Evolutionary conservation across 345 rosid genomes (phyloP).

Genomic region (Bruguiera parviflora): DNA sequence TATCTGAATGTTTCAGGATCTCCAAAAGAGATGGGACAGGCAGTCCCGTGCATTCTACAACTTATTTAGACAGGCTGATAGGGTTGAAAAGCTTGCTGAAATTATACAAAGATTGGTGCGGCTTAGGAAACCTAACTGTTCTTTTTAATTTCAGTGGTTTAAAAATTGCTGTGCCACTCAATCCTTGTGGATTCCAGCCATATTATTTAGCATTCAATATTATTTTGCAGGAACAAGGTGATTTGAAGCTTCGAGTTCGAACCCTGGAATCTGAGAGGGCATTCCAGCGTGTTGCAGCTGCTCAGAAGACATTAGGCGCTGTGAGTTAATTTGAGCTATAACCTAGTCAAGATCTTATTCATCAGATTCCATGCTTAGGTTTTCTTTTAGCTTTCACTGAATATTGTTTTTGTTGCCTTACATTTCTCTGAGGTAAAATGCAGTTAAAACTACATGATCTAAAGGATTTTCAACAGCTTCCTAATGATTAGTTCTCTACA

Average conservation of each 20-base stretch:
- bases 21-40: constrained; percentile 90
- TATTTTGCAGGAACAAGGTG: constrained; percentile 87
- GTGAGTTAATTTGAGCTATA: constrained; percentile 43
- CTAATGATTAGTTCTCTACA: background rate
- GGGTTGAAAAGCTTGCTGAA: constrained; percentile 86
- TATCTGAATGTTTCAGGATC: constrained; percentile 52
- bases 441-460: background rate
- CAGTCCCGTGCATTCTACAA: constrained; percentile 91
- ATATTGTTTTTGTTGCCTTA: background rate
- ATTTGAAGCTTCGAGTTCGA: constrained; percentile 91
- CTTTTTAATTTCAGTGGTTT: background rate
- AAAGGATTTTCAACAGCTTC: background rate
- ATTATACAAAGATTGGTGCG: constrained; percentile 81
- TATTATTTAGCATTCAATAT: background rate
- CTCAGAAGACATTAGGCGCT: constrained; percentile 88
- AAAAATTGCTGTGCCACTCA: background rate
- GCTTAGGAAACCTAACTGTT: constrained; percentile 1
- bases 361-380: background rate
- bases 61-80: constrained; percentile 93
- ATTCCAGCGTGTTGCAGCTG: constrained; percentile 91
- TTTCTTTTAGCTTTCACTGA: background rate
- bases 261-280: constrained; percentile 91
- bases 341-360: background rate
- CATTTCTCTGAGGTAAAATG: background rate
- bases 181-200: background rate